Evolutionary conservation across 768 basidiomycete genomes (phyloP).

Genomic region (Hygrophorus russula): DNA sequence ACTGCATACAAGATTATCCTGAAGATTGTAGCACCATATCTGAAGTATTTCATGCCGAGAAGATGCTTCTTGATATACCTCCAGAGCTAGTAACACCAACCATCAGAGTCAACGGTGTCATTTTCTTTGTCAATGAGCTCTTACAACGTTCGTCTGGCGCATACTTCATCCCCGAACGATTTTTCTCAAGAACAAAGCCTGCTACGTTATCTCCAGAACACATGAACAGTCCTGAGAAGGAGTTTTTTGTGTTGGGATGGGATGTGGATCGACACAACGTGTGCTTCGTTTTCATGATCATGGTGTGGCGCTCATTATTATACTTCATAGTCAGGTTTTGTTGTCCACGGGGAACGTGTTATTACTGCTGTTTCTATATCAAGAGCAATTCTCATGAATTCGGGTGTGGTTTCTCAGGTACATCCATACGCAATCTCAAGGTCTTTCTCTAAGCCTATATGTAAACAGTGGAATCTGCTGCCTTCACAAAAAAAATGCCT

Average conservation of each 20-base stretch:
- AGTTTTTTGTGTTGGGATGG: not conserved
- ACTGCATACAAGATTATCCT: constrained; percentile 17
- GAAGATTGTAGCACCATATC: constrained; percentile 13
- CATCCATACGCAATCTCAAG: not conserved
- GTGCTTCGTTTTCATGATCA: not conserved
- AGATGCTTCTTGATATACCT: constrained; percentile 18
- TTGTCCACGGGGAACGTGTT: not conserved
- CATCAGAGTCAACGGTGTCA: constrained; percentile 6
- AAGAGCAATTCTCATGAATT: constrained; percentile 1
- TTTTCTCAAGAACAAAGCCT: not conserved
- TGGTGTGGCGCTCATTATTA: too few relatives aligned
- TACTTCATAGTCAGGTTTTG: constrained; percentile 4
- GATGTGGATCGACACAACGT: not conserved
- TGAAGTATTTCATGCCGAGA: constrained; percentile 16
- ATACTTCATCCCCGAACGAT: not conserved
- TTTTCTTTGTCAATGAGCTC: constrained; percentile 1
- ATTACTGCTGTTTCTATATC: constrained; percentile 1
- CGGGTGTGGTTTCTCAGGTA: constrained; percentile 2
- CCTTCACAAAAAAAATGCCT: constrained; percentile 3
- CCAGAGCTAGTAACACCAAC: constrained; percentile 14
- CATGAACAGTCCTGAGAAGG: not conserved
- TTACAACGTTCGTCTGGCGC: not conserved
- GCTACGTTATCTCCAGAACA: not conserved
- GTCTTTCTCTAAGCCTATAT: not conserved
- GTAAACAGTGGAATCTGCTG: not conserved